phyloP scores from a whole-genome alignment of 768 basidiomycete species.

The Lactarius quietus region DNA sequence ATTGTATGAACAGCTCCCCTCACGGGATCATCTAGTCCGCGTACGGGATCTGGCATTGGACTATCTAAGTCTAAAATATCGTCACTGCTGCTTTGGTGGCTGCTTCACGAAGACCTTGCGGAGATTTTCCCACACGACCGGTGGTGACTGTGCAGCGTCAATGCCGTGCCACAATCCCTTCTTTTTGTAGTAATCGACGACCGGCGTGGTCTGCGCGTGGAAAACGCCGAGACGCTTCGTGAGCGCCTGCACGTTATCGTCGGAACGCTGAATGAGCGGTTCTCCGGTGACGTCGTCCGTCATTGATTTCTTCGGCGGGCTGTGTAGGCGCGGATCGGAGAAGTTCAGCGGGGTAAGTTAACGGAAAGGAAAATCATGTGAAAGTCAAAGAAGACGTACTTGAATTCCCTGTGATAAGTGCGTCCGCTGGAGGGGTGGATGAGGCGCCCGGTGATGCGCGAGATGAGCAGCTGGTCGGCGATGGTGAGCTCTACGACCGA shows the following conservation, averaged over 20 bases:
- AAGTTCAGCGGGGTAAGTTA: no score
- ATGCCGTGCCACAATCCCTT: conserved; percentile 88
- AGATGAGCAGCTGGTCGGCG: conserved; percentile 92
- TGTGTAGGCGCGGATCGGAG: no score
- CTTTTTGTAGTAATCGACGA: conserved; percentile 92
- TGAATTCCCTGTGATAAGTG: conserved; percentile 93
- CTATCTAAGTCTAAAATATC: conserved; percentile 8
- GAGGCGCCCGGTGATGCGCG: conserved; percentile 94
- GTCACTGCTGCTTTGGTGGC: conserved; percentile 11
- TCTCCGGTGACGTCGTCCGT: conserved; percentile 93
- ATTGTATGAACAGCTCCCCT: background rate
- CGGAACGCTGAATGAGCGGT: conserved; percentile 93
- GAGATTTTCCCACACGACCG: conserved; percentile 86
- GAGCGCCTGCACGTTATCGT: conserved; percentile 96
- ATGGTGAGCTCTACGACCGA: conserved; percentile 91
- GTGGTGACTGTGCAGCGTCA: conserved; percentile 92
- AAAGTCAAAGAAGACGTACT: conserved; percentile 46
- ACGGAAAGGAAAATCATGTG: no score
- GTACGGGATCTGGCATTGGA: background rate
- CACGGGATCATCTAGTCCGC: conserved; percentile 1
- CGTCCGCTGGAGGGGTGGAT: conserved; percentile 88
- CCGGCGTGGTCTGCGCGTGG: conserved; percentile 93
- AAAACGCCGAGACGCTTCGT: conserved; percentile 85
- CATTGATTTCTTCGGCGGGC: conserved; percentile 96
- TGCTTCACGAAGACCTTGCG: conserved; percentile 57